Percentiles rank a stretch among this genome's conserved stretches.
Evolutionary conservation across 257 asterid species (phyloP).

Genomic region (Fraxinus cuspidata): DNA sequence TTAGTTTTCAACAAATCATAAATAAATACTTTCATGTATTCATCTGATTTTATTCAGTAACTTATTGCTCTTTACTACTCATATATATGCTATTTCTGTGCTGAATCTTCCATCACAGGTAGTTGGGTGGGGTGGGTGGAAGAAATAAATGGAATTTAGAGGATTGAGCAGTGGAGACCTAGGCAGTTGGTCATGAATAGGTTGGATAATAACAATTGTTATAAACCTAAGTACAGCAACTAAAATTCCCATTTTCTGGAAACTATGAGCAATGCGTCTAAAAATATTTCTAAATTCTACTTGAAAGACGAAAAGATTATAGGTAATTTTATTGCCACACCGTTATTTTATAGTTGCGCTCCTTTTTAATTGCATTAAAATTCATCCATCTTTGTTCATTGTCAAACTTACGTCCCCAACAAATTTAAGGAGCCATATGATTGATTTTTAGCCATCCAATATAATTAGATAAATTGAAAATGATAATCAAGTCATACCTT

Average conservation of each 20-base stretch:
- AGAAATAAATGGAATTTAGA: not conserved
- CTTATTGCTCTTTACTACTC: too few relatives aligned
- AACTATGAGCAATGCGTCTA: not conserved
- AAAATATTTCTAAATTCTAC: not conserved
- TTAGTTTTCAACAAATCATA: too few relatives aligned
- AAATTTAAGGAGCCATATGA: not conserved
- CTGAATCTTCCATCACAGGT: too few relatives aligned
- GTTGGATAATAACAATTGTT: not conserved
- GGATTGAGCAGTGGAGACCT: not conserved
- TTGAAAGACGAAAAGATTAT: too few relatives aligned
- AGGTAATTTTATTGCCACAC: too few relatives aligned
- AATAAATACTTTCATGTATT: too few relatives aligned
- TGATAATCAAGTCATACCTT: not conserved
- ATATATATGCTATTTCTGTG: too few relatives aligned
- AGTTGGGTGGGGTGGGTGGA: too few relatives aligned
- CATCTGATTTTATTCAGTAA: too few relatives aligned
- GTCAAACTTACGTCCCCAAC: not conserved
- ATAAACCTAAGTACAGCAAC: not conserved
- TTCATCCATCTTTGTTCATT: not conserved
- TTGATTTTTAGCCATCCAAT: not conserved
- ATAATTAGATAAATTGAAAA: not conserved
- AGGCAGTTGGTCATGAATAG: too few relatives aligned
- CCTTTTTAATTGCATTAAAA: too few relatives aligned
- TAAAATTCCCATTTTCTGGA: not conserved
- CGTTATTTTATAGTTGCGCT: too few relatives aligned